Conservation (phyloP, 768 basidiomycete genomes). For the Psilocybe cyanescens region DNA sequence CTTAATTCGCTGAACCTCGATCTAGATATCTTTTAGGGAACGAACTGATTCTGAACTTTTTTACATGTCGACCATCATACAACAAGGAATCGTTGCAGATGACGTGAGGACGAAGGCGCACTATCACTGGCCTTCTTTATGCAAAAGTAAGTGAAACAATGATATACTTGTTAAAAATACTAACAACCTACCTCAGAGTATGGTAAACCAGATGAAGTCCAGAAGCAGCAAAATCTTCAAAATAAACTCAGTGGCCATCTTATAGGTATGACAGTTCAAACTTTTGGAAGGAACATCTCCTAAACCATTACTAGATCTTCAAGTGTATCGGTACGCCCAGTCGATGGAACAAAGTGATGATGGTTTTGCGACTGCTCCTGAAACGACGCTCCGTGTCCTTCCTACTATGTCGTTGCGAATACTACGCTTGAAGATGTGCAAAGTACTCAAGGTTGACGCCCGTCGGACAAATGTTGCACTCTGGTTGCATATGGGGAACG, state of each 20-base stretch:
- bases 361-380: constrained; percentile 21
- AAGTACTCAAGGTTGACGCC: constrained; percentile 40
- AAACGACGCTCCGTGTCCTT: constrained; percentile 53
- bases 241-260: constrained; percentile 65
- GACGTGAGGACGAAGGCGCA: constrained; percentile 51
- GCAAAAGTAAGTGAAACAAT: constrained; percentile 51
- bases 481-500: constrained; percentile 62
- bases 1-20: constrained; percentile 13
- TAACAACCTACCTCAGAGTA: constrained; percentile 47
- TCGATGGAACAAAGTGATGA: constrained; percentile 12
- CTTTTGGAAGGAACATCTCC: background rate
- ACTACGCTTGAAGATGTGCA: constrained; percentile 69
- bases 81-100: constrained; percentile 44
- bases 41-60: constrained; percentile 83
- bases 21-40: constrained; percentile 70
- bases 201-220: constrained; percentile 50
- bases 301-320: constrained; percentile 20
- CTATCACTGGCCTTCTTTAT: constrained; percentile 69
- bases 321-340: constrained; percentile 24
- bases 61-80: constrained; percentile 72
- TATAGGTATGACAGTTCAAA: constrained; percentile 49
- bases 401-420: constrained; percentile 69
- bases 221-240: constrained; percentile 29
- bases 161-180: constrained; percentile 4
- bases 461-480: constrained; percentile 42